Percentiles rank a stretch among this genome's conserved stretches.
Conservation (phyloP, 192 early-diverging fungal genomes). For the Phycomyces blakesleeanus region DNA sequence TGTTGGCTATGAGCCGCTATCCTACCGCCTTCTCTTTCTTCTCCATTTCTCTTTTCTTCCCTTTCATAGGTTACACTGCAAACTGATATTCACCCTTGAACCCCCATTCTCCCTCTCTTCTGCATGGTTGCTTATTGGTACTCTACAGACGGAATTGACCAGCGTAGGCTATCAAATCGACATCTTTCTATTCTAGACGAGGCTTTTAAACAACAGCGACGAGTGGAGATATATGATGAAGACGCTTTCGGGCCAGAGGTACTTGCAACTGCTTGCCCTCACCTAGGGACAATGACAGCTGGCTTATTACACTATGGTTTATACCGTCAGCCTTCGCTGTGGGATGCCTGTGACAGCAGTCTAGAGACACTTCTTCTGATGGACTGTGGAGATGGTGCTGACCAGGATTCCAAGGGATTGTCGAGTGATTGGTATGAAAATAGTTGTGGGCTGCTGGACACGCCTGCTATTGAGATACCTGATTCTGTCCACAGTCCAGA, state of each 20-base stretch:
- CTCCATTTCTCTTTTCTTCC: no score
- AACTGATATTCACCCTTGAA: no score
- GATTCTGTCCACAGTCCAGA: neutral
- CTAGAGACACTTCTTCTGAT: slow-evolving; percentile 20
- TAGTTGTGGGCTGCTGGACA: neutral
- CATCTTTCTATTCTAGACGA: slow-evolving; percentile 25
- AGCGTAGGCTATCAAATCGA: slow-evolving; percentile 14
- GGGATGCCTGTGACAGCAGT: slow-evolving; percentile 15
- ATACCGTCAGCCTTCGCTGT: slow-evolving; percentile 28
- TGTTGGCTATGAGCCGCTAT: no score
- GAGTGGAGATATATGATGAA: slow-evolving; percentile 22
- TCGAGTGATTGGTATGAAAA: slow-evolving; percentile 1
- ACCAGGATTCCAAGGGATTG: neutral
- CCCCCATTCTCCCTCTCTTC: neutral
- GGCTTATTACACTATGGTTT: slow-evolving; percentile 31
- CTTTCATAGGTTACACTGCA: no score
- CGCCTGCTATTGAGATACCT: neutral
- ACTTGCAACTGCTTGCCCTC: slow-evolving; percentile 18
- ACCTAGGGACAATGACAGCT: slow-evolving; percentile 27
- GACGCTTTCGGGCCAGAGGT: slow-evolving; percentile 23
- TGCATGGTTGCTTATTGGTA: slow-evolving; percentile 28
- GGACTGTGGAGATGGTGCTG: slow-evolving; percentile 2
- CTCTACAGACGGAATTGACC: slow-evolving; percentile 24
- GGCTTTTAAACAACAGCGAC: slow-evolving; percentile 22
- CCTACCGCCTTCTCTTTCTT: no score